Conservation (phyloP, 2,329 filamentous ascomycete species). For the Talaromyces sp. region DNA sequence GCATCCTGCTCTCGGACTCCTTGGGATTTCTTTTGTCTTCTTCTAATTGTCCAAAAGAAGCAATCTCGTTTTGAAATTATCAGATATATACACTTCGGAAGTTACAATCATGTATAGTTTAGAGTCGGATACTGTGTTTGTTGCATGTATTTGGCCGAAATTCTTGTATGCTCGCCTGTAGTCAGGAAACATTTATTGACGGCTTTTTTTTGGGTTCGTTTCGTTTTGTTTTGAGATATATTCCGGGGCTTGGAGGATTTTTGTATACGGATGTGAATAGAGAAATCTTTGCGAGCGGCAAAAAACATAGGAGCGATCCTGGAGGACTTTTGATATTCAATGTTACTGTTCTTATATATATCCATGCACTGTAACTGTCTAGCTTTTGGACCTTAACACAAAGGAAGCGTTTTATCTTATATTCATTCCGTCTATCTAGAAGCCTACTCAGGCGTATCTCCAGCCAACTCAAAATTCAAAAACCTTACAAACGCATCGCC, state of each 20-base stretch:
- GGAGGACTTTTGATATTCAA: conserved; percentile 15
- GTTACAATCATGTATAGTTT: conserved; percentile 14
- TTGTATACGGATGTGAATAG: conserved; percentile 2
- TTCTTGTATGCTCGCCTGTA: background rate
- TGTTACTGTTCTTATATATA: background rate
- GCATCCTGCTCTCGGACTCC: background rate
- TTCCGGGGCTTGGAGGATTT: conserved; percentile 4
- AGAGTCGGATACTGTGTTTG: background rate
- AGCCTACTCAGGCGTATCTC: conserved; percentile 21
- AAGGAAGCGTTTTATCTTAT: background rate
- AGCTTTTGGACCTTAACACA: background rate
- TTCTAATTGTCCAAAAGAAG: background rate
- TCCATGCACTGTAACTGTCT: background rate
- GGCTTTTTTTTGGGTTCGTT: background rate
- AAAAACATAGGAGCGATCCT: conserved; percentile 17
- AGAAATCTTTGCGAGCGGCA: conserved; percentile 1
- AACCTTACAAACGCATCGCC: conserved; percentile 47
- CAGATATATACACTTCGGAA: conserved; percentile 2
- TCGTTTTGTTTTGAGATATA: background rate
- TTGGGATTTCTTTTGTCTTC: background rate
- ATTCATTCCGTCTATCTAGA: background rate
- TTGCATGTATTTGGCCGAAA: background rate
- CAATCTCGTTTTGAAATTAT: background rate
- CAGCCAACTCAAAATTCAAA: conserved; percentile 44
- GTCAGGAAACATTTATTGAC: background rate